Evolutionary conservation across 1,284 basidiomycete genomes (phyloP).

Genomic region (Hemileia vastatrix): DNA sequence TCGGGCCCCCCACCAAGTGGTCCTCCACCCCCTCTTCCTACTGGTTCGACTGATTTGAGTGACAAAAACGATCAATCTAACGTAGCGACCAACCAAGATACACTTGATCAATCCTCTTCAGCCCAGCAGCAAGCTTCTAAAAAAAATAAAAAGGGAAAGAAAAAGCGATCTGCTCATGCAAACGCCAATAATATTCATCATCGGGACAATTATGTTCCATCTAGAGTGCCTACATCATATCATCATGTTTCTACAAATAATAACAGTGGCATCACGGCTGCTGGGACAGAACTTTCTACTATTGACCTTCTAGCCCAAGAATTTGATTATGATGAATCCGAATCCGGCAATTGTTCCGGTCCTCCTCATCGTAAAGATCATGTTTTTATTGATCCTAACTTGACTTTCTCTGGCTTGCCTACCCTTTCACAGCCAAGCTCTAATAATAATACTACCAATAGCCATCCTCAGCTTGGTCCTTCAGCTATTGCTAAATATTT

Average conservation of each 20-base stretch:
- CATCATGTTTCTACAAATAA: neutral
- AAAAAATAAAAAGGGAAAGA: constrained; percentile 35
- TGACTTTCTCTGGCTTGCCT: neutral
- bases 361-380: constrained; percentile 1
- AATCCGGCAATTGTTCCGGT: neutral
- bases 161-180: constrained; percentile 39
- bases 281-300: neutral
- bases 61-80: too few relatives aligned
- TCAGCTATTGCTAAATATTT: constrained; percentile 26
- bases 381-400: constrained; percentile 4
- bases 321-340: neutral
- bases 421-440: neutral
- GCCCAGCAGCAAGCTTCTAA: neutral
- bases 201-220: constrained; percentile 40
- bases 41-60: too few relatives aligned
- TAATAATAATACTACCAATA: neutral
- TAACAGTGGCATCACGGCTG: neutral
- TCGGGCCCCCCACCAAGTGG: constrained; percentile 8
- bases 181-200: constrained; percentile 44
- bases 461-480: constrained; percentile 23
- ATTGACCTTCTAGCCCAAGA: constrained; percentile 1
- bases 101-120: neutral
- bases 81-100: too few relatives aligned
- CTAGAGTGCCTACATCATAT: constrained; percentile 29
- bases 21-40: constrained; percentile 10